phyloP scores from a whole-genome alignment of 2,329 filamentous ascomycete genomes.

The Acrocalymma vagum region DNA sequence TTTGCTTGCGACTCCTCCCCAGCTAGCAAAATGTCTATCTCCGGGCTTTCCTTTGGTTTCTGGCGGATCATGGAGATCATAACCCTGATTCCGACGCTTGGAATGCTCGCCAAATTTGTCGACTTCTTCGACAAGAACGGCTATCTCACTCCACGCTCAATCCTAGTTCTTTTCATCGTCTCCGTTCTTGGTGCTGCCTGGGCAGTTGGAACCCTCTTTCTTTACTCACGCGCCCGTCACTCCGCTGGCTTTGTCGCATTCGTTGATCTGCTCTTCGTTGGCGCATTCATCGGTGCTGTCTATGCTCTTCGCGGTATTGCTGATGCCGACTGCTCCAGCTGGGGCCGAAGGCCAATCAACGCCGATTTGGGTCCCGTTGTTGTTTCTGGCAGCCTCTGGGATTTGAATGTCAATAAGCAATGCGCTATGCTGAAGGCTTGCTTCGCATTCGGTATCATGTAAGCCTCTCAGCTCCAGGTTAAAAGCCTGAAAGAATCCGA shows the following conservation, averaged over 20 bases:
- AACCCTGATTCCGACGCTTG: constrained; percentile 69
- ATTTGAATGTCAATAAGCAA: constrained; percentile 71
- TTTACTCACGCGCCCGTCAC: constrained; percentile 66
- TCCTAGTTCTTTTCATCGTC: constrained; percentile 72
- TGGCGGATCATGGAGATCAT: constrained; percentile 69
- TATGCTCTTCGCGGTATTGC: constrained; percentile 66
- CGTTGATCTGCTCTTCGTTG: constrained; percentile 69
- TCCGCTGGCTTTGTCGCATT: constrained; percentile 68
- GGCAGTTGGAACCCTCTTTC: constrained; percentile 68
- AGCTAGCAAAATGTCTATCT: constrained; percentile 53
- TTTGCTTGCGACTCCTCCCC: constrained; percentile 4
- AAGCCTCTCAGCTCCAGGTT: constrained; percentile 34
- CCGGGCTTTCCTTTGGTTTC: constrained; percentile 68
- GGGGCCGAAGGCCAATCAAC: constrained; percentile 58
- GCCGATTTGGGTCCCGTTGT: constrained; percentile 70
- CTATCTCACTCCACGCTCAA: constrained; percentile 66
- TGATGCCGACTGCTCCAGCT: constrained; percentile 71
- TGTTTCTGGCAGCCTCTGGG: constrained; percentile 56
- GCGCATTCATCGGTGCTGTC: constrained; percentile 69
- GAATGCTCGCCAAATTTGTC: constrained; percentile 70
- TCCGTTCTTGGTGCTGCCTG: constrained; percentile 68
- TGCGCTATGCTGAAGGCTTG: constrained; percentile 92
- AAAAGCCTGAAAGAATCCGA: not conserved
- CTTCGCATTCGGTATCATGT: constrained; percentile 92
- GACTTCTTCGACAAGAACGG: constrained; percentile 65